These are phyloP conservation scores for Candida cerambycidarum DNA, from an alignment of 805 yeast genomes.

Conservation along the genomic window DNA sequence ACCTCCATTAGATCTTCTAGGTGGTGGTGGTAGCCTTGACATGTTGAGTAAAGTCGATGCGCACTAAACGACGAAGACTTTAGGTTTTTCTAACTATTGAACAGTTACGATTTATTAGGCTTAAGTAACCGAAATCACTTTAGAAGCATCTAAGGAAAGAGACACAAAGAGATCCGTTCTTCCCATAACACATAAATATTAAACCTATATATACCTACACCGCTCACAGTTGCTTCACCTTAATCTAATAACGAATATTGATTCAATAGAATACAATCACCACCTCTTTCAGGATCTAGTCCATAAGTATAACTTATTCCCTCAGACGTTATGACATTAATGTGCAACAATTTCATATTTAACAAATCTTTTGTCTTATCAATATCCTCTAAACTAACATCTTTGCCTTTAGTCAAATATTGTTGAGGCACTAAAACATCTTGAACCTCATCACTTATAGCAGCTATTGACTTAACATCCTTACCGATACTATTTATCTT, in stretches of 20 bases:
- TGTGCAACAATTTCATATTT: conserved; percentile 39
- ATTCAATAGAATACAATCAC: conserved; percentile 79
- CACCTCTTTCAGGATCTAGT: conserved; percentile 84
- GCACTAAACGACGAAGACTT: too few relatives aligned
- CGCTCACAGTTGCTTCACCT: too few relatives aligned
- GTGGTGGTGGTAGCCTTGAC: conserved; percentile 7
- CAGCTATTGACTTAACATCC: conserved; percentile 45
- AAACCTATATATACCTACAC: neutral
- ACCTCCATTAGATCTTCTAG: conserved; percentile 3
- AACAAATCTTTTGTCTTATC: conserved; percentile 21
- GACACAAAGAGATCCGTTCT: neutral
- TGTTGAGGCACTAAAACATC: conserved; percentile 33
- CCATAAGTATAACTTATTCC: conserved; percentile 82
- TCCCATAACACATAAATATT: conserved; percentile 1
- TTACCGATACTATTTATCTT: conserved; percentile 52
- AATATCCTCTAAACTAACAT: conserved; percentile 12
- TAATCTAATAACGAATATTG: conserved; percentile 57
- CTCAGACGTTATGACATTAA: conserved; percentile 73
- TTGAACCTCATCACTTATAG: conserved; percentile 39
- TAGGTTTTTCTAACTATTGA: too few relatives aligned
- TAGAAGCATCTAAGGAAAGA: neutral
- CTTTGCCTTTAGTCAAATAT: conserved; percentile 20
- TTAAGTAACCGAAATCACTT: too few relatives aligned
- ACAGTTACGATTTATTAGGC: too few relatives aligned
- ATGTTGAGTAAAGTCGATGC: neutral